Percentiles rank a stretch among this genome's conserved stretches.
Evolutionary conservation across 1,284 basidiomycete genomes (phyloP).

Genomic region (Agroathelia rolfsii): DNA sequence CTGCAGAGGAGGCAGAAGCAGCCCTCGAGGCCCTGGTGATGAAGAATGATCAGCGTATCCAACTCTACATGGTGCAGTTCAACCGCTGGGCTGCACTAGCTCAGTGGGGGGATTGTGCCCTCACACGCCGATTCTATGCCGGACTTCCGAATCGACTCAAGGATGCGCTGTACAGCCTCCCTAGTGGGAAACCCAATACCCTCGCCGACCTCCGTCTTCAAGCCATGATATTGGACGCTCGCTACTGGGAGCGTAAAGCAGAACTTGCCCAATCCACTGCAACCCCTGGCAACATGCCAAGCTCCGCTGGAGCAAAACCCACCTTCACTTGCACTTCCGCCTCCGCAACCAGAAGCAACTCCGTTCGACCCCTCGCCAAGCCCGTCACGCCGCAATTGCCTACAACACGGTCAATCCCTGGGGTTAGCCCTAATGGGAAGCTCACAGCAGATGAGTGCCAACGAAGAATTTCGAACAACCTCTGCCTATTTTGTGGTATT

Average conservation of each 20-base stretch:
- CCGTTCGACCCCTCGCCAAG: too few species aligned
- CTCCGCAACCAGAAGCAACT: too few species aligned
- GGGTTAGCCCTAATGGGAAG: not conserved
- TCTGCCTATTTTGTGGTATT: conserved; percentile 14
- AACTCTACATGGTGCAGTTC: conserved; percentile 5
- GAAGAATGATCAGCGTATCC: not conserved
- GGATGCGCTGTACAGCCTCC: too few species aligned
- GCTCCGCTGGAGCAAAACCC: too few species aligned
- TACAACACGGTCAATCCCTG: too few species aligned
- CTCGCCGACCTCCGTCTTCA: too few species aligned
- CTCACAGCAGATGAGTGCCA: conserved; percentile 8
- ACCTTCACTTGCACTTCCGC: too few species aligned
- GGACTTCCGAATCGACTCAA: conserved; percentile 9
- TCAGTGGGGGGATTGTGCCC: conserved; percentile 5
- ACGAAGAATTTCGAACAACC: conserved; percentile 5
- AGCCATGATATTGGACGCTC: too few species aligned
- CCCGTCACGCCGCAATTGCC: too few species aligned
- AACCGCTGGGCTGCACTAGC: conserved; percentile 1
- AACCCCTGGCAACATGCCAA: too few species aligned
- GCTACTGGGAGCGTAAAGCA: not conserved
- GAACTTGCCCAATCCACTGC: not conserved
- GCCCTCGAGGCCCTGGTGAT: conserved; percentile 3
- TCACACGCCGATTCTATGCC: conserved; percentile 7
- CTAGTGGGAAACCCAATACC: not conserved
- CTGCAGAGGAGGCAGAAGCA: conserved; percentile 8